These are phyloP conservation scores for Paecilomyces niveus DNA, from an alignment of 2,329 filamentous ascomycete genomes.

Conservation along the genomic window DNA sequence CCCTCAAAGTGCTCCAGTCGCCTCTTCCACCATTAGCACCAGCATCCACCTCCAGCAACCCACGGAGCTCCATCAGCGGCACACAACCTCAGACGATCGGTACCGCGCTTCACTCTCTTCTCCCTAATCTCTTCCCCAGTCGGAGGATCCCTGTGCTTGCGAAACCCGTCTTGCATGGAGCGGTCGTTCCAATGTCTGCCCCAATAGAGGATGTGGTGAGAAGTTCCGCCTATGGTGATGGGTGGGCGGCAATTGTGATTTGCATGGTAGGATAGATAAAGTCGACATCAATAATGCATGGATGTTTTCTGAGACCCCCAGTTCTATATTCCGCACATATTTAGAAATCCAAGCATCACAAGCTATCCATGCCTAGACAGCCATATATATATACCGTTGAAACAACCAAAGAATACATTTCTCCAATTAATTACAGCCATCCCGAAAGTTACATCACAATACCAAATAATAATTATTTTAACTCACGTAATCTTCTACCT, in stretches of 20 bases:
- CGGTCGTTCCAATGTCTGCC: constrained; percentile 69
- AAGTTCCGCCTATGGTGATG: constrained; percentile 81
- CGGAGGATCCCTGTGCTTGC: constrained; percentile 77
- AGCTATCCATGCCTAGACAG: no score
- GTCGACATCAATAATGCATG: not conserved
- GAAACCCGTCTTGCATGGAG: constrained; percentile 78
- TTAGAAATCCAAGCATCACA: no score
- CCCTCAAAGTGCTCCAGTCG: constrained; percentile 66
- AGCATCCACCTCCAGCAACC: constrained; percentile 16
- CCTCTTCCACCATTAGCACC: constrained; percentile 50
- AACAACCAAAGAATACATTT: no score
- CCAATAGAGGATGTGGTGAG: constrained; percentile 76
- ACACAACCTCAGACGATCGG: constrained; percentile 64
- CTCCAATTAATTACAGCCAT: no score
- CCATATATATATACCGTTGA: no score
- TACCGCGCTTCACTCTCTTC: constrained; percentile 63
- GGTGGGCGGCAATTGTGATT: constrained; percentile 80
- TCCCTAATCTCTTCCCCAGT: constrained; percentile 82
- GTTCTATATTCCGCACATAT: no score
- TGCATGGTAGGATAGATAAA: constrained; percentile 53
- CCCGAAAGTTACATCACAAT: no score
- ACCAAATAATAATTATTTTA: no score
- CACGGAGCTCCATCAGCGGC: constrained; percentile 8
- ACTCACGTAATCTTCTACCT: no score
- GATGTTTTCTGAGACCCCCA: no score